Base-by-base conservation (phyloP, 345 rosid genomes). In the Brassica incana region DNA sequence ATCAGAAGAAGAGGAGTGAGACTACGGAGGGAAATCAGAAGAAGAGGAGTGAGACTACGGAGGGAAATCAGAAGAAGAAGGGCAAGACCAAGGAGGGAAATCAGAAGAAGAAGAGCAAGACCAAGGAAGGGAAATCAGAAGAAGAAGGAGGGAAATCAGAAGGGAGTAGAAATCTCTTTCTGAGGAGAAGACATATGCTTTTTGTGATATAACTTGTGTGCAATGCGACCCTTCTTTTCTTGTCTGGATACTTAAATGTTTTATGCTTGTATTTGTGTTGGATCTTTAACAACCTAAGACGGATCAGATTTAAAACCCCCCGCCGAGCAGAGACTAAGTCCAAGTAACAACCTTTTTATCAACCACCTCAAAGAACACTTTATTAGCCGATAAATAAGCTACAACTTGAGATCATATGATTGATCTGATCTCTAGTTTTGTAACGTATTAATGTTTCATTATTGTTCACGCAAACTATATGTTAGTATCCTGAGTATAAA, bases 381-480 rank as follows among this genome's bases (percentile, higher is more conserved):
- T 43, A 43, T 43, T 43, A 43, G 52, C 52, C 52, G n/a, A 43
- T 43, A 43, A 38, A 63, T 60, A 74, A 68, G 71, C 71, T 62
- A 23, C 69, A 32, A 30, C 43, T 68, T 69, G n/a, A 45, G 20
- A 45, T 79, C 72, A 65, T 56, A 69, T 60, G 64, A 23, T 60
- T 59, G 64, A 25, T 15, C 74, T 36, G 23, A 16, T 27, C 65
- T 73, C 35, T 38, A 54, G 40, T 23, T 60, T 1, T 60, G 27
- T 38, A 10, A 64, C 52, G 43, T 62, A 74, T n/a, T 64, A 38
- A 64, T 45, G 50, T 77, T 64, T 64, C 71, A 77, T 52, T 69
- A 9, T n/a, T 62, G 70, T 32, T 33, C 36, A 30, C 23, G 23
- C 23, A 20, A 20, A 20, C 23, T 20, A 20, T 20, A 20, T 20